These are phyloP conservation scores for Xylariaceae sp. DNA, from an alignment of 2,329 filamentous ascomycete species.

Conservation along the genomic window DNA sequence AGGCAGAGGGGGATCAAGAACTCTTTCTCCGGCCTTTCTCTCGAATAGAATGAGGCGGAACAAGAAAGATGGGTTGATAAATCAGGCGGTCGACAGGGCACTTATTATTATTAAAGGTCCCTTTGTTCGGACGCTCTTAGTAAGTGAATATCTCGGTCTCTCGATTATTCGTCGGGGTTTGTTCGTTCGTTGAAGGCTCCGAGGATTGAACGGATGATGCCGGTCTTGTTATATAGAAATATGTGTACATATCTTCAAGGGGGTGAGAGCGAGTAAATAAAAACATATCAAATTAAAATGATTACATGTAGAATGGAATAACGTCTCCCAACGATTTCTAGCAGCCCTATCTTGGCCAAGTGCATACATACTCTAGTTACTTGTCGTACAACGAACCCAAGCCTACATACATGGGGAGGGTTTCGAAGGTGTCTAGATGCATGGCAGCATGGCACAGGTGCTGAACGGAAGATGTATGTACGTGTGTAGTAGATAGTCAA, in stretches of 20 bases:
- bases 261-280: not conserved
- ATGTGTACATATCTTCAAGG: no score
- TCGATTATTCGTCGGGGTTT: not conserved
- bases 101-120: no score
- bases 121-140: not conserved
- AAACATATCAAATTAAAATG: no score
- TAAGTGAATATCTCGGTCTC: not conserved
- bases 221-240: not conserved
- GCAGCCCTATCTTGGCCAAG: not conserved
- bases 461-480: no score
- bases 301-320: not conserved
- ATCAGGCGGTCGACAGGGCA: slow-evolving; percentile 19
- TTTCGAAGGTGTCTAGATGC: no score
- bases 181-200: not conserved
- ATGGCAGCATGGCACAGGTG: no score
- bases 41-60: slow-evolving; percentile 16
- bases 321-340: not conserved
- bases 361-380: not conserved
- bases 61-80: slow-evolving; percentile 2
- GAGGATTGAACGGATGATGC: not conserved
- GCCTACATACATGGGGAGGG: no score
- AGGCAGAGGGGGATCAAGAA: slow-evolving; percentile 10
- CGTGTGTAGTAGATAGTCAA: no score
- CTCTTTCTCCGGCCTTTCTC: slow-evolving; percentile 1
- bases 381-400: not conserved